Evolutionary conservation across 768 basidiomycete species (phyloP).

Genomic region (Amanita fuliginea): DNA sequence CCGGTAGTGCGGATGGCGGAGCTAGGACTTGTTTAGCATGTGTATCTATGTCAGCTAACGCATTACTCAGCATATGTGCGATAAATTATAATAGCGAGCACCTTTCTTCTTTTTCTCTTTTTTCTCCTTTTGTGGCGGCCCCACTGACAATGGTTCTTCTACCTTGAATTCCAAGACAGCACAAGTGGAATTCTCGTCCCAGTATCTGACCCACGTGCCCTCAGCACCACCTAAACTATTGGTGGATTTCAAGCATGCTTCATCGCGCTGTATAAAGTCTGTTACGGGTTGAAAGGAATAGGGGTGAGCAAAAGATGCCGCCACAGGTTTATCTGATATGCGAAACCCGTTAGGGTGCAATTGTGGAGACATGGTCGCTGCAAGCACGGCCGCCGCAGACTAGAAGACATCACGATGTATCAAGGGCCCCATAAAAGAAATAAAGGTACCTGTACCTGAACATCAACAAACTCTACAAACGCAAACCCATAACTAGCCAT

Average conservation of each 20-base stretch:
- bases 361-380: conserved; percentile 77
- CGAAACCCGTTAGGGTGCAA: conserved; percentile 90
- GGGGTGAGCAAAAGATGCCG: conserved; percentile 87
- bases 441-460: conserved; percentile 41
- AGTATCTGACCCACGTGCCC: conserved; percentile 73
- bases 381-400: conserved; percentile 77
- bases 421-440: neutral
- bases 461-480: conserved; percentile 86
- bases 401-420: conserved; percentile 23
- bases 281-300: conserved; percentile 80
- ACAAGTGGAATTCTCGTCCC: conserved; percentile 80
- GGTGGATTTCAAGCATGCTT: conserved; percentile 63
- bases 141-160: conserved; percentile 38
- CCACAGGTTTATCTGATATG: conserved; percentile 81
- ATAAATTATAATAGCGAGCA: conserved; percentile 11
- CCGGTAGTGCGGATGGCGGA: conserved; percentile 57
- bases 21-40: conserved; percentile 17
- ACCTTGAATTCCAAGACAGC: conserved; percentile 74
- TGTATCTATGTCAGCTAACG: conserved; percentile 22
- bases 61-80: neutral
- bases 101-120: conserved; percentile 64
- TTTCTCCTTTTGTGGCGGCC: conserved; percentile 26
- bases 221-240: conserved; percentile 60
- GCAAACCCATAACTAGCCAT: conserved; percentile 88
- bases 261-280: conserved; percentile 66